Conservation (phyloP, 257 asterid genomes). For the Ballota nigra region DNA sequence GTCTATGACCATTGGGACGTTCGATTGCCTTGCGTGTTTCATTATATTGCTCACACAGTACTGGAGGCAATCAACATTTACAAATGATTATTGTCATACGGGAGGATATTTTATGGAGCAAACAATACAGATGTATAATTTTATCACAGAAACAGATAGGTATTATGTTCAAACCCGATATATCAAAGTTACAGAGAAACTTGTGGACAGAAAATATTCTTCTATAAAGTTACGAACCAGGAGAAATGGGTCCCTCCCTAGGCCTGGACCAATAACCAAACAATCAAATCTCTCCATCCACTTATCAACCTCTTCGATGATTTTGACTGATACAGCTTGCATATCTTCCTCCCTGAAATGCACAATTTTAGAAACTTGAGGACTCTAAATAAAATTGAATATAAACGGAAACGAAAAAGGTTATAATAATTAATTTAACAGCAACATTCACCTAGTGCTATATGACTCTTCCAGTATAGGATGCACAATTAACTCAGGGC, state of each 20-base stretch:
- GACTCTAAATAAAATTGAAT: constrained; percentile 16
- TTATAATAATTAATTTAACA: not conserved
- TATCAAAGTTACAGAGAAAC: not conserved
- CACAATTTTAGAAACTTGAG: constrained; percentile 29
- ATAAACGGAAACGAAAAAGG: not conserved
- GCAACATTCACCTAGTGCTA: constrained; percentile 58
- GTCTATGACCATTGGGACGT: constrained; percentile 89
- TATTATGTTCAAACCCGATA: not conserved
- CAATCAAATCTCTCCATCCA: constrained; percentile 99
- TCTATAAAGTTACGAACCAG: constrained; percentile 50
- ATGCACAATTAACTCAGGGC: constrained; percentile 96
- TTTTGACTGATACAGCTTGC: constrained; percentile 58
- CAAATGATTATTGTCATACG: not conserved
- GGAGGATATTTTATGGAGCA: constrained; percentile 9
- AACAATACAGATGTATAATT: constrained; percentile 8
- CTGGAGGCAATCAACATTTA: constrained; percentile 38
- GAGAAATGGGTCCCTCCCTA: constrained; percentile 93
- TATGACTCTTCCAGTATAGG: constrained; percentile 95
- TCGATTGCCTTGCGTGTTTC: constrained; percentile 78
- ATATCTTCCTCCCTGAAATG: constrained; percentile 76
- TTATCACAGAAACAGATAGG: not conserved
- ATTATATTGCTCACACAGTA: constrained; percentile 87
- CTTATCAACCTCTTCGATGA: constrained; percentile 80
- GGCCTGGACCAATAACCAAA: constrained; percentile 94
- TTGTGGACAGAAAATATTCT: constrained; percentile 6